Base-by-base conservation (phyloP, 495 filamentous ascomycete species). In the Lasiosphaeria miniovina region DNA sequence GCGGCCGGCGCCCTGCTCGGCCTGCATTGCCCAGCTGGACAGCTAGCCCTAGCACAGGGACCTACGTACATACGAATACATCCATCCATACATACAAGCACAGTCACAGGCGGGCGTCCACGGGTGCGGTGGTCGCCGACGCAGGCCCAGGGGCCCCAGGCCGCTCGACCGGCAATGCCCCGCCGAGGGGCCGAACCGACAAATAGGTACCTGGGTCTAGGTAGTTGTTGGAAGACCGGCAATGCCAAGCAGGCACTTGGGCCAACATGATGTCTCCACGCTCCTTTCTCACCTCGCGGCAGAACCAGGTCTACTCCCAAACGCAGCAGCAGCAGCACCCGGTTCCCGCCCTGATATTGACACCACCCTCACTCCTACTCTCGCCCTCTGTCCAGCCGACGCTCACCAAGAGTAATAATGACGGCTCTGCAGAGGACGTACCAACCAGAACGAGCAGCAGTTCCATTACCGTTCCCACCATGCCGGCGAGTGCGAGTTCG, bases 231-330 rank as follows among this genome's bases (percentile, higher is more conserved):
- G 24, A 24, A 24, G 24, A 24, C 24, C 24, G 24, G 60, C 51
- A 60, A 41, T 48, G 60, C 65, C 57, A 55, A 58, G 59, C 38
- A 59, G 35, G 38, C 48, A 36, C 31, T 46, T 50, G 54, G 40
- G 61, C 50, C 68, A 65, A 36, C n/a, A 75, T 75, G 69, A 75
- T 75, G 65, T 70, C 71, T 52, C 68, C 74, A 58, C 68, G 70
- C 52, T 76, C 72, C 57, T 73, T 73, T 64, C 65, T 74, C 58
- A 59, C 65, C 34, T 68, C 69, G 52, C 60, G 65, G 48, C 65
- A 63, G 60, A 58, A 46, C 57, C 61, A 61, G 33, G 34, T 50
- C 40, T 36, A 59, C 50, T 35, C 41, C 32, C 60, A 54, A 24
- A 54, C 58, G 40, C 48, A 52, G 36, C 58, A 35, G 36, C 51